Percentiles rank a stretch among this genome's conserved stretches.
Conservation (phyloP, 2,329 filamentous ascomycete species). For the Epichloe scottii region DNA sequence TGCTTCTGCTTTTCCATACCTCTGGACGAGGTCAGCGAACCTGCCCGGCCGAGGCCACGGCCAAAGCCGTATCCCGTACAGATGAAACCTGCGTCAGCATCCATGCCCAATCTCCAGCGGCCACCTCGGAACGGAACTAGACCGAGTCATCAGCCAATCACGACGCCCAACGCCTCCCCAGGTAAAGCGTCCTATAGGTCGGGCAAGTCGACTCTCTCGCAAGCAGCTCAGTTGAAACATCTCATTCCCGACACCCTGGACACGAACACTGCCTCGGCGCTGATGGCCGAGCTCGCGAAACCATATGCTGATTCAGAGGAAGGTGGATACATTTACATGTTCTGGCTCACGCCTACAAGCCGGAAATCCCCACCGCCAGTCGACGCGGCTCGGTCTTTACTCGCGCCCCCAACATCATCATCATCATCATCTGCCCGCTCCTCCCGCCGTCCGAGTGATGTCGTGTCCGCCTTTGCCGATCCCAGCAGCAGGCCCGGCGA, state of each 20-base stretch:
- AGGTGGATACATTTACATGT: conserved; percentile 94
- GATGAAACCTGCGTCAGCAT: conserved; percentile 17
- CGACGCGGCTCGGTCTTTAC: conserved; percentile 47
- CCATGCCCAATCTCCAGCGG: conserved; percentile 9
- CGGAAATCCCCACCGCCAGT: conserved; percentile 40
- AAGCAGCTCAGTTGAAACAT: conserved; percentile 19
- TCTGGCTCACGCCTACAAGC: conserved; percentile 71
- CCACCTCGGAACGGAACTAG: not conserved
- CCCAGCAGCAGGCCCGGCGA: conserved; percentile 16
- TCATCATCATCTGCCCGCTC: conserved; percentile 19
- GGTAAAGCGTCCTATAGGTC: conserved; percentile 18
- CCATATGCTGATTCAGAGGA: conserved; percentile 56
- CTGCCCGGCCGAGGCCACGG: conserved; percentile 20
- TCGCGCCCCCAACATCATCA: conserved; percentile 35
- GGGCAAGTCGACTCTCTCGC: conserved; percentile 19
- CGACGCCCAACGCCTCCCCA: conserved; percentile 13
- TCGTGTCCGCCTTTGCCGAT: conserved; percentile 37
- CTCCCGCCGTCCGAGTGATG: conserved; percentile 40
- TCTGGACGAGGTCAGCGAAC: conserved; percentile 28
- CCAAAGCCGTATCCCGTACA: conserved; percentile 37
- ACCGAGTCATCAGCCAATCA: not conserved
- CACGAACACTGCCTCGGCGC: conserved; percentile 53
- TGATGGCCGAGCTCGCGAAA: conserved; percentile 67
- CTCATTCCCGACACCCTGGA: conserved; percentile 58
- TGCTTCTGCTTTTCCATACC: conserved; percentile 44